These are phyloP conservation scores for Daldinia concentrica DNA, from an alignment of 495 filamentous ascomycete species.

Conservation along the genomic window DNA sequence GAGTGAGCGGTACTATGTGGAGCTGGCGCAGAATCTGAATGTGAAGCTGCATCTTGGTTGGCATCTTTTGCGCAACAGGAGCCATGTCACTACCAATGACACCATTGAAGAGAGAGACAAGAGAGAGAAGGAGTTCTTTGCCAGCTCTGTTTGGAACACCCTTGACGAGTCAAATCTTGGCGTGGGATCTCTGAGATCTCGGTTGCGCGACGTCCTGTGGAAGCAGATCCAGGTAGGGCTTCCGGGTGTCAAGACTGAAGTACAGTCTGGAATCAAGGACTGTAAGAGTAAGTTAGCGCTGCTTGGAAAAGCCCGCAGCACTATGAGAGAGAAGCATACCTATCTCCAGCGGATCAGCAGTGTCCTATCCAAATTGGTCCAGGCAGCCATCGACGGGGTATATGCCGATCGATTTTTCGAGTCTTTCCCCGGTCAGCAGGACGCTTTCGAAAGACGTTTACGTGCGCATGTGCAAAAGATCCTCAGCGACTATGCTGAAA, in stretches of 20 bases:
- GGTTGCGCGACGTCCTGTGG: constrained; percentile 38
- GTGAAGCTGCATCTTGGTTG: constrained; percentile 58
- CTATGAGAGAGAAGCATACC: constrained; percentile 52
- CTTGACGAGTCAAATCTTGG: constrained; percentile 32
- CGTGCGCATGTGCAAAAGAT: constrained; percentile 47
- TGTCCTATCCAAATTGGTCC: constrained; percentile 23
- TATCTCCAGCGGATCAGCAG: constrained; percentile 51
- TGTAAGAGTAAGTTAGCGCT: constrained; percentile 29
- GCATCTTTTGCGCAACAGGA: constrained; percentile 60
- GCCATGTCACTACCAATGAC: constrained; percentile 48
- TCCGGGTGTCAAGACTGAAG: constrained; percentile 37
- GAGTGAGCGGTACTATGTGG: constrained; percentile 51
- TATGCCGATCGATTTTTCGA: constrained; percentile 44
- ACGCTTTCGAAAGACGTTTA: constrained; percentile 41
- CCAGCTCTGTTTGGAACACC: constrained; percentile 25
- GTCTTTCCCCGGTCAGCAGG: constrained; percentile 37
- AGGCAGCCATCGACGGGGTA: constrained; percentile 40
- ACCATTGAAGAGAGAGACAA: constrained; percentile 48
- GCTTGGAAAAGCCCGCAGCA: constrained; percentile 39
- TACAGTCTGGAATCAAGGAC: constrained; percentile 36
- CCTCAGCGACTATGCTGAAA: constrained; percentile 39
- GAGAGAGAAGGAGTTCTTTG: constrained; percentile 49
- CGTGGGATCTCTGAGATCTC: constrained; percentile 26
- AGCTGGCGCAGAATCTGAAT: constrained; percentile 57
- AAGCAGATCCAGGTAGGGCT: constrained; percentile 38